phyloP scores from a whole-genome alignment of 495 filamentous ascomycete genomes.

The Xylaria palmicola region DNA sequence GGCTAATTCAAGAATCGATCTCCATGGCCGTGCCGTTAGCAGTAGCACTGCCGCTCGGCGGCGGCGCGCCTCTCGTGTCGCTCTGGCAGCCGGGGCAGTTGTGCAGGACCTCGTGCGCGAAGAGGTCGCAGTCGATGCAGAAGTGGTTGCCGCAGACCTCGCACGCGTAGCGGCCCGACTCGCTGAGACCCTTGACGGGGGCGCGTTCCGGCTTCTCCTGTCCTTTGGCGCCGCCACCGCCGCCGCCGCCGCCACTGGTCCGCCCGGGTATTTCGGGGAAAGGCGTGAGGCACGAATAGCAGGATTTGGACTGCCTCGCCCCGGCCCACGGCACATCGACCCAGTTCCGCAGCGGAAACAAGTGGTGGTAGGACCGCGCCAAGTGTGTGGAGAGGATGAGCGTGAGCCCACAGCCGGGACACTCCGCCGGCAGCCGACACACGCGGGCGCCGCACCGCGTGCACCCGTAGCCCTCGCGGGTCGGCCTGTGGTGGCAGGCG shows the following conservation, averaged over 20 bases:
- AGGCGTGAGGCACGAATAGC: constrained; percentile 52
- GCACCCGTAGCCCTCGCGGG: constrained; percentile 86
- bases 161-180: constrained; percentile 87
- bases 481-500: constrained; percentile 85
- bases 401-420: constrained; percentile 88
- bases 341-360: constrained; percentile 92
- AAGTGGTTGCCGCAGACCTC: constrained; percentile 82
- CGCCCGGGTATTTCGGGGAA: constrained; percentile 44
- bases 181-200: constrained; percentile 66
- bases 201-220: constrained; percentile 45
- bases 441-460: constrained; percentile 87
- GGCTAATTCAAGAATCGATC: constrained; percentile 37
- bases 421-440: constrained; percentile 87
- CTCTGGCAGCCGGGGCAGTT: constrained; percentile 95
- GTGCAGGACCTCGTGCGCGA: constrained; percentile 87
- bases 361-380: constrained; percentile 90
- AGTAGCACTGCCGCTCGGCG: not conserved
- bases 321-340: constrained; percentile 80
- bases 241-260: too few species aligned
- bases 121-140: constrained; percentile 97
- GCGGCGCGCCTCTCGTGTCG: constrained; percentile 32
- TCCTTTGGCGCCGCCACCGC: constrained; percentile 22
- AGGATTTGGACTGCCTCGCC: constrained; percentile 52
- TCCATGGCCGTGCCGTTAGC: constrained; percentile 34
- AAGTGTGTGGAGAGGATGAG: constrained; percentile 94